Base-by-base conservation (phyloP, 768 basidiomycete species). In the Lyophyllum semitale region DNA sequence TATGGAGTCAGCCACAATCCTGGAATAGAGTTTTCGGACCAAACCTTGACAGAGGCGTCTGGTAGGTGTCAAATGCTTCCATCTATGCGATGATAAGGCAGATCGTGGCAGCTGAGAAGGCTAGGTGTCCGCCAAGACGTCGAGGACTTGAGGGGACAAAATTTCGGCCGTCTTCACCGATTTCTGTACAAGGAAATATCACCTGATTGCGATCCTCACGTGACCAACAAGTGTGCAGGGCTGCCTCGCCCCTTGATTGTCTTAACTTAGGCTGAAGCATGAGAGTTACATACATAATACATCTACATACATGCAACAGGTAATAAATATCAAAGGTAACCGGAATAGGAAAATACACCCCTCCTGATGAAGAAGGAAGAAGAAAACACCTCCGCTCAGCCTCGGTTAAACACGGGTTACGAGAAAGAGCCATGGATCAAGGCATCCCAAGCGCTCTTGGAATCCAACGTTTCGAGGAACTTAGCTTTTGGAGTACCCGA, bases 31-130 rank as follows among this genome's bases (percentile, higher is more conserved):
- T 15, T 18, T 55, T 38, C 18, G n/a, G 5, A 30, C 68, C 71
- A 58, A 22, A 90, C 90, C 89, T 92, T 20, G 90, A 84, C 32
- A 93, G 80, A 3, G 90, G 91, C 2, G 89, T 91, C 64, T 91
- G 90, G 61, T 93, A 93, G 1, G 82, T 85, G 62, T 91, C 79
- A 58, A 83, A 83, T 35, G 73, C 71, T 51, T 89, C 88, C 87
- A 88, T 70, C 44, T 37, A 49, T 38, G 20, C 20, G 12, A 22
- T 3, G 3, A 48, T 18, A 23, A 26, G 9, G 23, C 37, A 26
- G n/a, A 1, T 44, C 17, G 13, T 17, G 26, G 30, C 6, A 25
- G 35, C 25, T 51, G n/a, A 42, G 33, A 9, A 43, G 41, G 41
- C 47, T 48, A 54, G 46, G 46, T 54, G 47, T 54, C 38, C 11